phyloP scores from a whole-genome alignment of 2,329 filamentous ascomycete species.

The Fusarium sp. region DNA sequence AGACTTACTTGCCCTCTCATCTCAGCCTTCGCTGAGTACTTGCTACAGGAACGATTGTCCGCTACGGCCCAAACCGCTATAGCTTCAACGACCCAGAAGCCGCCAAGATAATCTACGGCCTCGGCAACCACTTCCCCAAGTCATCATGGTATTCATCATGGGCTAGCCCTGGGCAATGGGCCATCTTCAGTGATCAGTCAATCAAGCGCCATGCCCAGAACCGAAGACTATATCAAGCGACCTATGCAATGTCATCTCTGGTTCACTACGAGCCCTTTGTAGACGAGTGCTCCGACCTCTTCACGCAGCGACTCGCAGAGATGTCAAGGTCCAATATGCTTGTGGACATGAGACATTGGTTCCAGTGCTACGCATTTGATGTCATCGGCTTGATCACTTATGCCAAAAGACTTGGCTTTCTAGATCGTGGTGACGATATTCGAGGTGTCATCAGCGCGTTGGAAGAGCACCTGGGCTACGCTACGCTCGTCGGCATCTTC shows the following conservation, averaged over 20 bases:
- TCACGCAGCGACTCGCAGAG: conserved; percentile 45
- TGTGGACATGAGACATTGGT: conserved; percentile 50
- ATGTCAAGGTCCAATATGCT: conserved; percentile 28
- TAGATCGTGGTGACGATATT: conserved; percentile 51
- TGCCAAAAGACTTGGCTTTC: conserved; percentile 50
- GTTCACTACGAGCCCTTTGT: conserved; percentile 51
- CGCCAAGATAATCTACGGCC: conserved; percentile 51
- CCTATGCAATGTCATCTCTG: conserved; percentile 49
- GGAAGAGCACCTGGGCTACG: conserved; percentile 41
- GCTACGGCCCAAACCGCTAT: conserved; percentile 61
- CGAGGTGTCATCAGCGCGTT: conserved; percentile 43
- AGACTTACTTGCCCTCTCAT: accelerated
- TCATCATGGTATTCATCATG: conserved; percentile 50
- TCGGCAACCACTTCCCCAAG: conserved; percentile 48
- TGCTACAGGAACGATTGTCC: conserved; percentile 50
- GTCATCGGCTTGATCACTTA: conserved; percentile 54
- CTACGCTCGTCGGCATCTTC: conserved; percentile 41
- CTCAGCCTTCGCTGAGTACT: neutral
- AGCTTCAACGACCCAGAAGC: conserved; percentile 57
- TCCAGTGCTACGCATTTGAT: conserved; percentile 56
- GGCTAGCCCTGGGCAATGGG: conserved; percentile 36
- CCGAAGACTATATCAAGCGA: conserved; percentile 45
- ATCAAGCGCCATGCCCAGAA: conserved; percentile 43
- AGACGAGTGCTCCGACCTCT: conserved; percentile 47
- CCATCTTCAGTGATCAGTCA: conserved; percentile 47